Evolutionary conservation across 2,329 filamentous ascomycete species (phyloP), one percentile per base, ranked within the genome.

Genomic region (Fusarium devonianum): DNA sequence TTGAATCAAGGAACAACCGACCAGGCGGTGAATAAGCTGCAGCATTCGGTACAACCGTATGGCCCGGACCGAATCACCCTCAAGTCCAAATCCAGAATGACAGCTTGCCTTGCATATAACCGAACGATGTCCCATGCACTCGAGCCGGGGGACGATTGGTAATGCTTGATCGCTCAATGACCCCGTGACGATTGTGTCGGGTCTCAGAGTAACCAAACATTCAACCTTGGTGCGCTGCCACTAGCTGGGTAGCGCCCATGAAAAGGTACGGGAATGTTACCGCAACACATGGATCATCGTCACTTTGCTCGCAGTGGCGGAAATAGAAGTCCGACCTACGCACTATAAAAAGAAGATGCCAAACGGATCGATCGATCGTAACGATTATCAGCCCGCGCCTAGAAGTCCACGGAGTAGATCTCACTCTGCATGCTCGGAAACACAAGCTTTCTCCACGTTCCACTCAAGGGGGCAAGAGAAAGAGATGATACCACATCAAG

Each of bases 51-150:
- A n/a, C n/a, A n/a, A n/a, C n/a, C n/a, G n/a, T n/a, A n/a, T n/a
- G n/a, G n/a, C n/a, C 37, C 40, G 30, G 40, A 22, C 51, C 46
- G 33, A 43, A 56, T 29, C 32, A 56, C 39, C 4, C 16, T 37
- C 19, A 26, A 34, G 39, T 12, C 36, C 36, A 37, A 50, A 26
- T 40, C 46, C 40, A 44, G 35, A 54, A 37, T 44, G 50, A 52
- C 56, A 58, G 50, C 33, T 58, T 43, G 50, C 56, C 55, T 55
- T 58, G 55, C 56, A 58, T 58, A 52, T 47, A 41, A 38, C 45
- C 34, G 14, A 48, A 29, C 2, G 37, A 22, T 38, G 36, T 39
- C 30, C 41, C 13, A 22, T 56, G 34, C 32, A 38, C 49, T 35
- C 46, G 49, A 51, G 40, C 50, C 45, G 33, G 23, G n/a, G 23